Evolutionary conservation across 176 grass and related monocot genomes (phyloP).

Genomic region (Guadua angustifolia): DNA sequence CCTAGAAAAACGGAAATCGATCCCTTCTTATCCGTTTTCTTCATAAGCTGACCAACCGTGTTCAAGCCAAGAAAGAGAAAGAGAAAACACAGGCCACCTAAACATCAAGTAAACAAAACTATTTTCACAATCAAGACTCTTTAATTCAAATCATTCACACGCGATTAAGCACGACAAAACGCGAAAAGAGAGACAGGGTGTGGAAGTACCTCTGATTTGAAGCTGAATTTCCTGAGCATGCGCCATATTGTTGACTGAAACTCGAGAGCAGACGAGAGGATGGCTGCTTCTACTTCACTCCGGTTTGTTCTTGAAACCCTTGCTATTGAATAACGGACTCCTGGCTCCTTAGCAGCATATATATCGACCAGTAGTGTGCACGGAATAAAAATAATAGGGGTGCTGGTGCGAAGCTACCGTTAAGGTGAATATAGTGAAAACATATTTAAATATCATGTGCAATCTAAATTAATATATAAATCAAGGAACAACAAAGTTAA

Average conservation of each 20-base stretch:
- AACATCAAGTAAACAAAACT: neutral
- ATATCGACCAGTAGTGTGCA: neutral
- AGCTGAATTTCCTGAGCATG: conserved; percentile 60
- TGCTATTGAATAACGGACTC: neutral
- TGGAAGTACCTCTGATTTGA: conserved; percentile 50
- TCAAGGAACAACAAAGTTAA: too few relatives aligned
- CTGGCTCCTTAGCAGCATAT: conserved; percentile 20
- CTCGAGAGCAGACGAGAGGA: neutral
- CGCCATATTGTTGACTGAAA: conserved; percentile 42
- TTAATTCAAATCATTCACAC: neutral
- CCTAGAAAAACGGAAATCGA: neutral
- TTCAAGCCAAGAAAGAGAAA: neutral
- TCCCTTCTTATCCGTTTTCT: neutral
- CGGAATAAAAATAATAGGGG: too few relatives aligned
- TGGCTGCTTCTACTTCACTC: neutral
- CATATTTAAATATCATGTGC: too few relatives aligned
- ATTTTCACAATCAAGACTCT: neutral
- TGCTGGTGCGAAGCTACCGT: too few relatives aligned
- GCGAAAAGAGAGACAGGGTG: neutral
- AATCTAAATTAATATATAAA: too few relatives aligned
- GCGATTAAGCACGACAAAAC: neutral
- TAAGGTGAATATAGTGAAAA: too few relatives aligned
- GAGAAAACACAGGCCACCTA: neutral
- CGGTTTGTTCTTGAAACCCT: neutral
- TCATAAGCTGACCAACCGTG: neutral